Conservation (phyloP, 2,329 filamentous ascomycete genomes). For the Cladosporium austrohemisphaericum region DNA sequence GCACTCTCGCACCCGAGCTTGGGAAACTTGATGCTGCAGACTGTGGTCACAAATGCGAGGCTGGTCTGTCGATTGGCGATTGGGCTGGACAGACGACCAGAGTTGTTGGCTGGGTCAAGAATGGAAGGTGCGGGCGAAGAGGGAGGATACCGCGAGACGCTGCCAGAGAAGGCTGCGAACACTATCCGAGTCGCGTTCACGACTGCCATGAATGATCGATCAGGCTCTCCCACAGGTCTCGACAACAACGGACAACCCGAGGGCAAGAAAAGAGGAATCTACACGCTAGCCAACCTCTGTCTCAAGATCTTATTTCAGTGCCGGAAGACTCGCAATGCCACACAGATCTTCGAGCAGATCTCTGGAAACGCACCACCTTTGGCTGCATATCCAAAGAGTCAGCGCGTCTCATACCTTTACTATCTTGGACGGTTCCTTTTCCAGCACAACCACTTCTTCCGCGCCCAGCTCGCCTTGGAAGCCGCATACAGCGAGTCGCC, state of each 20-base stretch:
- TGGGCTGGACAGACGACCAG: conserved; percentile 73
- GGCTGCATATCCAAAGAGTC: conserved; percentile 74
- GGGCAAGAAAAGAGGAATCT: conserved; percentile 83
- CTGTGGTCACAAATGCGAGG: conserved; percentile 76
- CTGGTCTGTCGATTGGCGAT: conserved; percentile 80
- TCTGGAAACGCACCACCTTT: conserved; percentile 77
- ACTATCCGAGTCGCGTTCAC: conserved; percentile 88
- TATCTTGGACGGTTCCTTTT: conserved; percentile 90
- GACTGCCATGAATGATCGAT: conserved; percentile 79
- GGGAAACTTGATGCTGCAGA: conserved; percentile 77
- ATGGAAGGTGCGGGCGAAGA: conserved; percentile 42
- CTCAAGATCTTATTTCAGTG: conserved; percentile 86
- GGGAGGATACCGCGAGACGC: conserved; percentile 67
- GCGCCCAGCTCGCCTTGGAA: conserved; percentile 71
- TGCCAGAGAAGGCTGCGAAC: conserved; percentile 84
- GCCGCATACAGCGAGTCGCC: conserved; percentile 76
- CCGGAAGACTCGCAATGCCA: conserved; percentile 75
- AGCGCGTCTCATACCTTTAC: conserved; percentile 90
- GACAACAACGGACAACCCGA: conserved; percentile 61
- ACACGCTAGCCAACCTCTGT: conserved; percentile 87
- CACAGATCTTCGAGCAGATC: conserved; percentile 87
- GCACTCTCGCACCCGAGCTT: conserved; percentile 76
- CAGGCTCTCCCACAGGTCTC: conserved; percentile 51
- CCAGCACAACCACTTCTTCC: conserved; percentile 75
- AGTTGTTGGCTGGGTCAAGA: conserved; percentile 65